Base-by-base conservation (phyloP, 2,329 filamentous ascomycete genomes). In the Pseudonectria buxi region DNA sequence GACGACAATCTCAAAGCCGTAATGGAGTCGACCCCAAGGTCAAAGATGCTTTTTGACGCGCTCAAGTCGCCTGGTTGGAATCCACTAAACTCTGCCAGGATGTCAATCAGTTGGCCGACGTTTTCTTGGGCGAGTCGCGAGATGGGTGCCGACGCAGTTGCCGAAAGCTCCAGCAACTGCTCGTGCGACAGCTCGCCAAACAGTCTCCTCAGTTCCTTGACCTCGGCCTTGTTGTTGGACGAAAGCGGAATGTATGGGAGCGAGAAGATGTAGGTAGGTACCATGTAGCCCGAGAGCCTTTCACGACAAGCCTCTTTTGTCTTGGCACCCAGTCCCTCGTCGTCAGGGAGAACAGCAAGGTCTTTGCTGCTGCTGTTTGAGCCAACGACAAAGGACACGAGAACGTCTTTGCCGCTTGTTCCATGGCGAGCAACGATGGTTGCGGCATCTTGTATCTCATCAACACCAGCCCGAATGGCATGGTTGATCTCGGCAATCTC, bases 401-500 rank as follows among this genome's bases (percentile, higher is more conserved):
- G 70, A 28, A 92, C 77, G 38, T 94, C 86, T 49, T 86, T 88
- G n/a, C 81, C 76, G 41, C 85, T 81, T 6, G 73, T 76, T 0
- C 66, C 69, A 50, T 87, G 82, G 39, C 81, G 83, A 4, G 68
- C 60, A 1, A 95, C 85, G 11, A 94, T 64, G 0, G 88, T 94
- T 3, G 79, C 78, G 0, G 86, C 79, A 47, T 94, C 86, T 11
- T 72, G 66, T 7, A 92, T 62, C 1, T 64, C 64, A 0, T 58
- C 43, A 0, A 76, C 69, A 0, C 74, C 74, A 14, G 73, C 67
- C 30, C 78, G 79, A 49, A 95, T 86, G 7, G 83, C 76, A 32
- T 89, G 81, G 48, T 94, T 92, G 58, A 95, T 94, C 63, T 96
- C 89, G 1, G 83, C 85, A 41, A 94, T 83, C 53, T 96, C 90